phyloP scores from a whole-genome alignment of 495 filamentous ascomycete genomes.

The Tuber brumale region DNA sequence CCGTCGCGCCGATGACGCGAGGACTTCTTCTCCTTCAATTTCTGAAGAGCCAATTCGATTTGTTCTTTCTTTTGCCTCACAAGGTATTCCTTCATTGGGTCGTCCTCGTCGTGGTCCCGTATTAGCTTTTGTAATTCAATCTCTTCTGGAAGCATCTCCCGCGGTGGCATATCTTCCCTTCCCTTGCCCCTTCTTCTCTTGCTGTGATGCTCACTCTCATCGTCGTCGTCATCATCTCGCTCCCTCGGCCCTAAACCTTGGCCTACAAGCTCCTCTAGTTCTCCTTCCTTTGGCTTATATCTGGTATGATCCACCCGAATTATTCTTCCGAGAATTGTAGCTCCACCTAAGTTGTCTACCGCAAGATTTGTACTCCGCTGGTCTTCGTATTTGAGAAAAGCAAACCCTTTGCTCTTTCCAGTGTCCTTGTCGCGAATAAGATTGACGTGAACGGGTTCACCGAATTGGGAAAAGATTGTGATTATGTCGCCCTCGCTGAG shows the following conservation, averaged over 20 bases:
- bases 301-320: conserved; percentile 86
- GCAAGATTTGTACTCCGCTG: conserved; percentile 92
- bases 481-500: conserved; percentile 93
- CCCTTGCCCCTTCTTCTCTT: conserved; percentile 43
- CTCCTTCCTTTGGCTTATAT: conserved; percentile 82
- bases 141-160: conserved; percentile 58
- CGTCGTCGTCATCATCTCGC: conserved; percentile 46
- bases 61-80: conserved; percentile 86
- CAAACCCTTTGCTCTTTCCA: conserved; percentile 87
- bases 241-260: conserved; percentile 43
- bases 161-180: conserved; percentile 26
- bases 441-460: conserved; percentile 86
- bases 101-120: conserved; percentile 80
- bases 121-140: conserved; percentile 68
- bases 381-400: conserved; percentile 96
- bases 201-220: conserved; percentile 43
- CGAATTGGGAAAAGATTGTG: conserved; percentile 95
- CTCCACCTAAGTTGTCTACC: conserved; percentile 88
- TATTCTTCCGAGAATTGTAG: conserved; percentile 70
- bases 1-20: conserved; percentile 16
- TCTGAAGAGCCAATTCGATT: conserved; percentile 61
- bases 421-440: conserved; percentile 90
- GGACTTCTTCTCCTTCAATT: conserved; percentile 44
- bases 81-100: conserved; percentile 91
- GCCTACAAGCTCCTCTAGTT: conserved; percentile 61